These are phyloP conservation scores for Sporothrix pallida DNA, from an alignment of 2,329 filamentous ascomycete genomes.

Conservation along the genomic window DNA sequence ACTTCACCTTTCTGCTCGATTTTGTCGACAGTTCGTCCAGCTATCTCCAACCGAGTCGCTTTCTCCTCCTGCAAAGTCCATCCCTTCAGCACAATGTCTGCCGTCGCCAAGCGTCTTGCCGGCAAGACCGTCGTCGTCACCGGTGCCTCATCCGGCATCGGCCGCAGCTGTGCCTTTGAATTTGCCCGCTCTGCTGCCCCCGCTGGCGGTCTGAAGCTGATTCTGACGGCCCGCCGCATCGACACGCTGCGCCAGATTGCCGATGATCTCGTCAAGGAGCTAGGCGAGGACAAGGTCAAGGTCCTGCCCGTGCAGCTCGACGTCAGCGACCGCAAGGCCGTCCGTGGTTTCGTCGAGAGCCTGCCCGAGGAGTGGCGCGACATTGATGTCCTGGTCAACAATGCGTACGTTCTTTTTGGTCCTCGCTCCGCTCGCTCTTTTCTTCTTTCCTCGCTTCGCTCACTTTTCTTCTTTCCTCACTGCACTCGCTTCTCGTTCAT, in stretches of 20 bases:
- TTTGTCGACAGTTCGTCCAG: background rate
- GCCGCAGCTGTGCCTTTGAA: constrained; percentile 80
- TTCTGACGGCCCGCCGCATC: constrained; percentile 85
- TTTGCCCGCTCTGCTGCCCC: constrained; percentile 85
- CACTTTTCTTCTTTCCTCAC: no score
- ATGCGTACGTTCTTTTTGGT: constrained; percentile 69
- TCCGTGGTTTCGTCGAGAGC: constrained; percentile 71
- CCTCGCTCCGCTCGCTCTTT: background rate
- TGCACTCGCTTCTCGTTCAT: background rate
- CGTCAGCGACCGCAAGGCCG: constrained; percentile 78
- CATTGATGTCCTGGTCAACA: constrained; percentile 91
- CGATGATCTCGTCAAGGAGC: constrained; percentile 74
- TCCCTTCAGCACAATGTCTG: constrained; percentile 35
- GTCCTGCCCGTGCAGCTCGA: constrained; percentile 85
- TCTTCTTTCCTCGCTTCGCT: background rate
- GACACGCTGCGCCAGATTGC: constrained; percentile 80
- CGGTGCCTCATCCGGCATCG: constrained; percentile 92
- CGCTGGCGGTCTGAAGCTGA: constrained; percentile 69
- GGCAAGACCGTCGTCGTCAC: constrained; percentile 94
- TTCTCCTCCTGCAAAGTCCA: background rate
- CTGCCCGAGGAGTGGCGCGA: constrained; percentile 83
- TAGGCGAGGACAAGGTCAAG: constrained; percentile 84
- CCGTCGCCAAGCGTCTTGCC: constrained; percentile 76
- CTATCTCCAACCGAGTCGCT: background rate
- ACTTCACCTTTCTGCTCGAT: background rate